A percentile compares a stretch with the other conserved stretches of the same genome.
Conservation (phyloP, 2,329 filamentous ascomycete species). For the Lachnum nothofagi region DNA sequence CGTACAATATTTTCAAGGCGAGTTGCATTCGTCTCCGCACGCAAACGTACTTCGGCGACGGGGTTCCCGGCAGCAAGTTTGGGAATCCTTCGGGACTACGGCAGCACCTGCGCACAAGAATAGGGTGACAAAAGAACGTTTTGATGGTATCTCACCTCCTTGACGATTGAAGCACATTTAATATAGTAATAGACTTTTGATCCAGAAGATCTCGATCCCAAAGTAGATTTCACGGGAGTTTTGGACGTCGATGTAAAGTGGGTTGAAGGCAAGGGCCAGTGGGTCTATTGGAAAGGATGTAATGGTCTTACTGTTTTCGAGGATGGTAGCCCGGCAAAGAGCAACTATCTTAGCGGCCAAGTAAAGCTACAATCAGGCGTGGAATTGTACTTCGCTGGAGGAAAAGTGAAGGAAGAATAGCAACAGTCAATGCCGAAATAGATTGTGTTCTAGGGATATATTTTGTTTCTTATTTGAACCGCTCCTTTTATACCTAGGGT, state of each 20-base stretch:
- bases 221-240: not conserved
- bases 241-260: conserved; percentile 1
- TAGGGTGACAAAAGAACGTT: not conserved
- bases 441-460: conserved; percentile 2
- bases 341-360: conserved; percentile 1
- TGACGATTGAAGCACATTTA: conserved; percentile 2
- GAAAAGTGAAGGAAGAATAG: conserved; percentile 7
- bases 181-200: conserved; percentile 9
- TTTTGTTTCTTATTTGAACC: conserved; percentile 4
- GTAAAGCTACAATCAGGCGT: conserved; percentile 2
- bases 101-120: not conserved
- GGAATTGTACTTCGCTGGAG: conserved; percentile 3
- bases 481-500: not conserved
- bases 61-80: not conserved
- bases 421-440: not conserved
- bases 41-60: not conserved
- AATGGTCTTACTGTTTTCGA: conserved; percentile 2
- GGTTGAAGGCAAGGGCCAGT: conserved; percentile 6
- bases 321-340: conserved; percentile 1
- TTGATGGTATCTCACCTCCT: conserved; percentile 2
- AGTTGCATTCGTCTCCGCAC: too few species aligned
- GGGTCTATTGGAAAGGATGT: conserved; percentile 11
- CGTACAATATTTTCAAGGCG: too few species aligned
- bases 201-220: not conserved
- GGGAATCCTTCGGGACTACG: not conserved